These are phyloP conservation scores for Colletotrichum limetticola DNA, from an alignment of 2,329 filamentous ascomycete genomes.

Conservation along the genomic window DNA sequence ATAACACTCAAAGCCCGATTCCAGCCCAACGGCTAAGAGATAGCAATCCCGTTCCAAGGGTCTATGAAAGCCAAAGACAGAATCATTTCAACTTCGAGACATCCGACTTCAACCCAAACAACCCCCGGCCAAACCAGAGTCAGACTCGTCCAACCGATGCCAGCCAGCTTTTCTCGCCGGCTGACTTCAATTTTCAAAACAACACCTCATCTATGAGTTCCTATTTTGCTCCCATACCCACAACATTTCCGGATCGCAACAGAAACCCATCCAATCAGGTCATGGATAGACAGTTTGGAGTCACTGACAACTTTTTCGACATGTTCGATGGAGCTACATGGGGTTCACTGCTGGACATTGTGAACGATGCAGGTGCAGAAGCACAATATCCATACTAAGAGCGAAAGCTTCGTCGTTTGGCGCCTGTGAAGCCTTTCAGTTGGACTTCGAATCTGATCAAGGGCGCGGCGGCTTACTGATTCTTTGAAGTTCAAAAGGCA, in stretches of 20 bases:
- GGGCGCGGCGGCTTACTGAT: no score
- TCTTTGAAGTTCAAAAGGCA: no score
- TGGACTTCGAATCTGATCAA: neutral
- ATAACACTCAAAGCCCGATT: neutral
- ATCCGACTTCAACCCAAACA: neutral
- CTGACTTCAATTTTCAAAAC: neutral
- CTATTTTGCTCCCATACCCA: slow-evolving; percentile 20
- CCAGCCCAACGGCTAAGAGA: neutral
- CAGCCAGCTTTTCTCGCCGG: neutral
- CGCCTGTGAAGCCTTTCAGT: neutral
- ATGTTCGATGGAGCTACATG: slow-evolving; percentile 32
- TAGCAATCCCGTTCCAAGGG: no score
- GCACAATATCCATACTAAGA: neutral
- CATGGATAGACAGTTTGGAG: neutral
- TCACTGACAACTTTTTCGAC: slow-evolving; percentile 7
- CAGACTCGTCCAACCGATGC: neutral
- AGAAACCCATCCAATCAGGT: neutral
- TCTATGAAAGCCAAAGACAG: neutral
- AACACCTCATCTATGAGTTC: neutral
- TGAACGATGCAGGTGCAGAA: slow-evolving; percentile 6
- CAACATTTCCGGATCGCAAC: slow-evolving; percentile 19
- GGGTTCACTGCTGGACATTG: slow-evolving; percentile 22
- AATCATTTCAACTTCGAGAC: neutral
- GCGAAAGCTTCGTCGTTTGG: neutral
- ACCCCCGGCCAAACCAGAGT: neutral